Base-by-base conservation (phyloP, 805 yeast genomes). In the Candida maris region DNA sequence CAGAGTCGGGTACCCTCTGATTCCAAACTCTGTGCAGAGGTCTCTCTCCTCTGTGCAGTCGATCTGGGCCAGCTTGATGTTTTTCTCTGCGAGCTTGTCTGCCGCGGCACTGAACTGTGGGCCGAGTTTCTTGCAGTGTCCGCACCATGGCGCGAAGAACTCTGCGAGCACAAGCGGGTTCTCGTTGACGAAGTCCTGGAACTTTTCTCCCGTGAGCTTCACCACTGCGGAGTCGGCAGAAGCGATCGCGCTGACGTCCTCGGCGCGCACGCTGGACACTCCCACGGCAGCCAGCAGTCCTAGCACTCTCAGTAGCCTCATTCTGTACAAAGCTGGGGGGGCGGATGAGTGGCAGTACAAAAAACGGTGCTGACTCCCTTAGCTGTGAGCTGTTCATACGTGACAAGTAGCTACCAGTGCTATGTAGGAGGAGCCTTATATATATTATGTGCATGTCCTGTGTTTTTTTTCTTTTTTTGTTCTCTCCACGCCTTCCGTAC, bases 121-220 rank as follows among this genome's bases (percentile, higher is more conserved):
- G 9, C 87, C 95, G 47, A 86, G 67, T 33, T 74, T 75, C 70
- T 89, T 87, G 73, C 97, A 89, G 68, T 89, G 93, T 13, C 96
- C 96, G 72, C 97, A 89, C 97, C 97, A 91, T 59, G 97, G 95
- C 13, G 95, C 95, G 61, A 81, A 86, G 65, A 86, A 86, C 64
- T 86, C 95, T 15, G 91, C 83, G 44, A 86, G 66, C 16, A 86
- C 94, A 49, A 89, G 70, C 23, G 87, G 84, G 67, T 89, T 83
- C 38, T 72, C 77, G 32, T 67, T 63, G 46, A 91, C 64, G 62
- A 85, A 86, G 12, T 70, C 61, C 39, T 74, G 73, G 59, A 85
- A 91, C 41, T 73, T 73, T 25, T 71, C 79, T 15, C 79, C 65
- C 25, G 84, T 75, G 46, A 91, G 74, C 59, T 84, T 79, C 48